Evolutionary conservation across 1,284 basidiomycete species (phyloP), one percentile per base, ranked within the genome.

Genomic region (Schizophyllum amplum): DNA sequence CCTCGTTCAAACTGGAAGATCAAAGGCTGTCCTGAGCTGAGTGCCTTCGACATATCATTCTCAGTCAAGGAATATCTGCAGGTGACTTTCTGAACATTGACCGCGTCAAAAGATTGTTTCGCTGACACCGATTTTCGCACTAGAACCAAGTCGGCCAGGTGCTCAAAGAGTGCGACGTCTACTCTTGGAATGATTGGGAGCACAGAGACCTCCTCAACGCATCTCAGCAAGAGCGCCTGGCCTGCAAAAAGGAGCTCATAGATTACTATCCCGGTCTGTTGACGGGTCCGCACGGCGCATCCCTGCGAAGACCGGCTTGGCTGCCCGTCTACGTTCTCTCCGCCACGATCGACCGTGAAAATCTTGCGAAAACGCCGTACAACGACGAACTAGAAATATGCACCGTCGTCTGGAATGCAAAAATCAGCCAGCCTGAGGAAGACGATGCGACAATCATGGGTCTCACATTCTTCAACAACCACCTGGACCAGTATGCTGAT

Each of bases 21-120:
- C 1, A 6, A 51, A 9, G 24, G 11, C 22, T 50, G 48, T 5
- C 48, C 53, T 0, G 57, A 58, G 24, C 47, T 58, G 33, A 4
- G 48, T 24, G 11, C 50, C 46, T 59, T 56, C 17, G 55, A 52
- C 4, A 53, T 54, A 1, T 13, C 55, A 0, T 59, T 54, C 21
- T 54, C 58, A 1, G n/a, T 56, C 11, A 59, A 59, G 24, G 58
- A 59, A 25, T 56, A 56, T 53, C n/a, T 59, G 1, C 58, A 59
- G 46, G 27, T 33, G 27, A 33, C 13, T 5, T 33, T 54, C 54
- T 22, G 27, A 51, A 4, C 51, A 49, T 4, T 54, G 58, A 1
- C 58, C 54, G 11, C 42, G 9, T 4, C n/a, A 6, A 5, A 6
- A n/a, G 7, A 49, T 20, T 49, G n/a, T 5, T n/a, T 49, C 5